Evolutionary conservation across 2,329 filamentous ascomycete species (phyloP), one percentile per base, ranked within the genome.

Genomic region (Hawksworthiomyces lignivorus): DNA sequence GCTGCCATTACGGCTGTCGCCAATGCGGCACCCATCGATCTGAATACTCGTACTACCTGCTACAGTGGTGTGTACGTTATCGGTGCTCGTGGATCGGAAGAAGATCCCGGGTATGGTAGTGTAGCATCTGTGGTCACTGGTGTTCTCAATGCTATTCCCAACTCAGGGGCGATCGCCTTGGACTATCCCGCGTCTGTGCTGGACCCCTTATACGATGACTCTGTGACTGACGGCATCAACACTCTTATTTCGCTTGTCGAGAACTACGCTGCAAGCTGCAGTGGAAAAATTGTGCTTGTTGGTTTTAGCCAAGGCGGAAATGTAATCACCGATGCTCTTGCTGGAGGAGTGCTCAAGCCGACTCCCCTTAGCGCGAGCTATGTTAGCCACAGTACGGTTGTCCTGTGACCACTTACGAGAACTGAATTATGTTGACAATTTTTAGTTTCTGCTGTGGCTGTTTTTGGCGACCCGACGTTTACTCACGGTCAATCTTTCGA

Each of bases 381-480:
- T 19, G 12, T 43, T 4, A 21, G 26, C 6, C 21, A 34, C 30
- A 43, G 40, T 43, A 15, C 9, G 40, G n/a, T n/a, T 43, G 3
- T n/a, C 4, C 3, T 9, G 14, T 5, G 6, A 12, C 4, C 1
- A 5, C n/a, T 10, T 36, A 10, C 9, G 18, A 18, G 5, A 15
- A 30, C 9, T n/a, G 7, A n/a, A 8, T 29, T 15, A 32, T 36
- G n/a, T n/a, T n/a, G n/a, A n/a, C n/a, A 32, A 37, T 21, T 12
- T 4, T 28, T 18, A 43, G 40, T 43, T 19, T 43, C 41, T 27
- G 41, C 41, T 14, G 19, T 43, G 11, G 26, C 36, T 20, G 41
- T 43, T 19, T 43, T 43, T 18, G 41, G 41, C 14, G 41, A 43
- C 41, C 41, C 41, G 36, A 43, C 41, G 6, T 43, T 43, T 14